A percentile compares a stretch with the other conserved stretches of the same genome.
These are phyloP conservation scores for Edaphochlamys debaryana DNA, from an alignment of 139 green algal genomes.

Conservation along the genomic window DNA sequence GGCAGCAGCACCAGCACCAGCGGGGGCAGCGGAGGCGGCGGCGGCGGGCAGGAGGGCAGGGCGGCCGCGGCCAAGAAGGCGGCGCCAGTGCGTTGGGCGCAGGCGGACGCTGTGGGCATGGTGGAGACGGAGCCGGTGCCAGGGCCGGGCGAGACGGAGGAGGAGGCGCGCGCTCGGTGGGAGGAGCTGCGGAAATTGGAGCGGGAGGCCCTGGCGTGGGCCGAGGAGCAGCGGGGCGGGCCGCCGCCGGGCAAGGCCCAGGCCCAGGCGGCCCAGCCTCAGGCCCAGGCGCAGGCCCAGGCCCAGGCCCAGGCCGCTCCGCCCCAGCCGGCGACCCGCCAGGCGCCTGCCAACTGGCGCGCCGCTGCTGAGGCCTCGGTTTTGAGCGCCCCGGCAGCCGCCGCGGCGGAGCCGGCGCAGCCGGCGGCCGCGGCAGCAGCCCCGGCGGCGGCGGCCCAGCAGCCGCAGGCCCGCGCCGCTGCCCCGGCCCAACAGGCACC, in stretches of 20 bases:
- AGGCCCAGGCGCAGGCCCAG: neutral
- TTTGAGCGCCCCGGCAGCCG: no score
- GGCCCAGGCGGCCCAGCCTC: no score
- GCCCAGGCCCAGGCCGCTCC: neutral
- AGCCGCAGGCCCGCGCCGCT: neutral
- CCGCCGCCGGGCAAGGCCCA: no score
- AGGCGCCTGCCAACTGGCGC: neutral
- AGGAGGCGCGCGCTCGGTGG: neutral
- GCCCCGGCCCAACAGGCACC: neutral
- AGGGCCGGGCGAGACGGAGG: no score
- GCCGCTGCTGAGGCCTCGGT: neutral
- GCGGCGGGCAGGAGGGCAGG: no score
- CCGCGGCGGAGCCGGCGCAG: no score
- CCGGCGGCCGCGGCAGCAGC: no score
- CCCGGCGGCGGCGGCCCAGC: neutral
- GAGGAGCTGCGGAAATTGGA: neutral
- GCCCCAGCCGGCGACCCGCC: neutral
- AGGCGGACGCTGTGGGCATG: no score
- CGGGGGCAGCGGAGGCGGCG: no score
- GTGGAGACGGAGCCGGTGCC: neutral
- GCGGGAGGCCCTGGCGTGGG: neutral
- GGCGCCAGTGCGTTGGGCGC: no score
- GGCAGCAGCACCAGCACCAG: no score
- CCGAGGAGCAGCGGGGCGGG: neutral
- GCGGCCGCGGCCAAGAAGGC: no score